Evolutionary conservation across 257 asterid species (phyloP).

Genomic region (Primulina tabacum): DNA sequence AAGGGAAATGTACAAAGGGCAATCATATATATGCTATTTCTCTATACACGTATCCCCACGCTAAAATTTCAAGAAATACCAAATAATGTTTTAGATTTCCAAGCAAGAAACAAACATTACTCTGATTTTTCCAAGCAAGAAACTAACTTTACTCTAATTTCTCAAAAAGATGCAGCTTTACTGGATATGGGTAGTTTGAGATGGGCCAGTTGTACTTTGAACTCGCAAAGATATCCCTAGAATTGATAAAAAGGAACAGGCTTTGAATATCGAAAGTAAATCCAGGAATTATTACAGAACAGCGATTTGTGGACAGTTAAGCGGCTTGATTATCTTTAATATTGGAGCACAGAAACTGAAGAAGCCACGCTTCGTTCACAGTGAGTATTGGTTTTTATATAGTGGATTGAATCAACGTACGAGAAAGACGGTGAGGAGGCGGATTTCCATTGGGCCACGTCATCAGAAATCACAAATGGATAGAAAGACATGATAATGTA

Average conservation of each 20-base stretch:
- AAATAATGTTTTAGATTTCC: constrained; percentile 12
- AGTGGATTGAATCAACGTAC: constrained; percentile 7
- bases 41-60: neutral
- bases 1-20: constrained; percentile 60
- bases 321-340: neutral
- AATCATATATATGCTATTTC: constrained; percentile 30
- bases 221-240: neutral
- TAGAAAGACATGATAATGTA: constrained; percentile 46
- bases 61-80: neutral
- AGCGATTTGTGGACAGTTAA: neutral
- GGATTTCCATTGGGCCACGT: constrained; percentile 53
- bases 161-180: neutral
- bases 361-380: neutral
- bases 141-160: constrained; percentile 11
- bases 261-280: neutral
- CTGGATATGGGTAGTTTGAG: neutral
- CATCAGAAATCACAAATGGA: constrained; percentile 51
- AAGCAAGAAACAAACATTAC: constrained; percentile 16
- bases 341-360: too few species aligned
- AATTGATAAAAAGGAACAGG: neutral
- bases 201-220: neutral
- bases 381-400: neutral
- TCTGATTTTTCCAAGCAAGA: constrained; percentile 6
- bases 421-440: constrained; percentile 8
- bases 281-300: neutral